Percentiles rank a stretch among this genome's conserved stretches.
Evolutionary conservation across 805 yeast genomes (phyloP).

Genomic region (Wickerhamiella kurtzmanii): DNA sequence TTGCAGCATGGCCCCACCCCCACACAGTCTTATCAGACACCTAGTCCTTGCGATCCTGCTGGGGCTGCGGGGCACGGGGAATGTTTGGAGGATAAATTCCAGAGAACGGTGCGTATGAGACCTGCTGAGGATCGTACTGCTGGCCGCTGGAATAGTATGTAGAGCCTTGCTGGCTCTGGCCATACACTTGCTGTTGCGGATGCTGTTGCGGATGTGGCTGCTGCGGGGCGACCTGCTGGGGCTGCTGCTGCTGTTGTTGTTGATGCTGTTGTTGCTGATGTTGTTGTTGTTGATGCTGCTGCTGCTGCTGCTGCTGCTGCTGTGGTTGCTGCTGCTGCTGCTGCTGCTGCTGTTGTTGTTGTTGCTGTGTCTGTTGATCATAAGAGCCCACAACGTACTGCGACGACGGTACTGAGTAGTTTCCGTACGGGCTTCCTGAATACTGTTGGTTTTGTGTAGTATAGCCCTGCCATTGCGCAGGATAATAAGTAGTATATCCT

Average conservation of each 20-base stretch:
- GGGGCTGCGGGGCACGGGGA: not conserved
- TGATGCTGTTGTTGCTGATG: constrained; percentile 5
- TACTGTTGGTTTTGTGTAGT: constrained; percentile 3
- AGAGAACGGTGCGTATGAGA: not conserved
- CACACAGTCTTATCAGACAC: too few relatives aligned
- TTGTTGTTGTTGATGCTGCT: constrained; percentile 3
- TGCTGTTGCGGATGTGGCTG: not conserved
- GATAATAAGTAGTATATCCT: constrained; percentile 3
- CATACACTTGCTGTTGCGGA: not conserved
- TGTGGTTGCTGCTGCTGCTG: not conserved
- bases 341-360: not conserved
- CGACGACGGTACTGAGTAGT: constrained; percentile 3
- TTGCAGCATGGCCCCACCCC: too few relatives aligned
- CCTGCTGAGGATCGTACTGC: constrained; percentile 1
- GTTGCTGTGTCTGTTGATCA: constrained; percentile 6
- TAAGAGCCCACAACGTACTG: constrained; percentile 10
- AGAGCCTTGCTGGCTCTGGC: not conserved
- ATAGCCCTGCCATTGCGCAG: constrained; percentile 10
- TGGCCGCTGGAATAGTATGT: not conserved
- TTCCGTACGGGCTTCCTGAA: constrained; percentile 1
- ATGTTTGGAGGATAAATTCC: not conserved
- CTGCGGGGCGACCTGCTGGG: constrained; percentile 1
- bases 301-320: constrained; percentile 2
- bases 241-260: constrained; percentile 3
- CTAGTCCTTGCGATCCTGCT: constrained; percentile 1